A percentile compares a stretch with the other conserved stretches of the same genome.
Conservation (phyloP, 306 rosid species). For the Calophaca sinica region DNA sequence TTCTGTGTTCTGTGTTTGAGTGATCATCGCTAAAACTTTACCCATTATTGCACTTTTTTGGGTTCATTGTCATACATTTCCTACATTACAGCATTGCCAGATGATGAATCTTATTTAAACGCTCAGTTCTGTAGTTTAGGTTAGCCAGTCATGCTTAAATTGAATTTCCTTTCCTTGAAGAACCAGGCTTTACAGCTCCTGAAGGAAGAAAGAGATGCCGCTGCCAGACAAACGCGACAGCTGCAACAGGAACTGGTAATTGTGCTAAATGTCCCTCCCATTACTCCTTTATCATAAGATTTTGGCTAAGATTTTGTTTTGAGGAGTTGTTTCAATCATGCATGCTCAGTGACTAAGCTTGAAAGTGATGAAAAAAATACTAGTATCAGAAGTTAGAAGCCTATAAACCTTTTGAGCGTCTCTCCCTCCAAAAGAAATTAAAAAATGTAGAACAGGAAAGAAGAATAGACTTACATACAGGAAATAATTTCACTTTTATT, state of each 20-base stretch:
- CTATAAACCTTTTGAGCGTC: not conserved
- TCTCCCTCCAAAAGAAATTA: not conserved
- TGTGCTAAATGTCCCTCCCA: slow-evolving; percentile 25
- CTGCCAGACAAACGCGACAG: slow-evolving; percentile 71
- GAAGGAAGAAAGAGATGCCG: slow-evolving; percentile 87
- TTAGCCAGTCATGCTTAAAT: slow-evolving; percentile 15
- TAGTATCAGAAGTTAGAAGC: slow-evolving; percentile 4
- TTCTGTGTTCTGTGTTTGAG: slow-evolving; percentile 10
- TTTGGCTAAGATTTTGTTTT: slow-evolving; percentile 22
- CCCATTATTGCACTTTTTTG: not conserved
- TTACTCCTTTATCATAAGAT: slow-evolving; percentile 3
- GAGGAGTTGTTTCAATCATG: slow-evolving; percentile 12
- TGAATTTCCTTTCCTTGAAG: slow-evolving; percentile 47
- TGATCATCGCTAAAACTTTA: slow-evolving; percentile 15
- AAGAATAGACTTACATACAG: not conserved
- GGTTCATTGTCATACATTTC: slow-evolving; percentile 34
- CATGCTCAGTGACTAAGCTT: slow-evolving; percentile 16
- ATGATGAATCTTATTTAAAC: slow-evolving; percentile 19
- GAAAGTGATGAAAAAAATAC: not conserved
- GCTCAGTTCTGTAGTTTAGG: slow-evolving; percentile 22
- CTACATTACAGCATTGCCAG: slow-evolving; percentile 30
- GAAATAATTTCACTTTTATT: not conserved
- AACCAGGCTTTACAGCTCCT: slow-evolving; percentile 62
- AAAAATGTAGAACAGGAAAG: not conserved
- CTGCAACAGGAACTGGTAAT: slow-evolving; percentile 91